Evolutionary conservation across 768 basidiomycete genomes (phyloP), one percentile per base, ranked within the genome.

Genomic region (Serpula lacrymans): DNA sequence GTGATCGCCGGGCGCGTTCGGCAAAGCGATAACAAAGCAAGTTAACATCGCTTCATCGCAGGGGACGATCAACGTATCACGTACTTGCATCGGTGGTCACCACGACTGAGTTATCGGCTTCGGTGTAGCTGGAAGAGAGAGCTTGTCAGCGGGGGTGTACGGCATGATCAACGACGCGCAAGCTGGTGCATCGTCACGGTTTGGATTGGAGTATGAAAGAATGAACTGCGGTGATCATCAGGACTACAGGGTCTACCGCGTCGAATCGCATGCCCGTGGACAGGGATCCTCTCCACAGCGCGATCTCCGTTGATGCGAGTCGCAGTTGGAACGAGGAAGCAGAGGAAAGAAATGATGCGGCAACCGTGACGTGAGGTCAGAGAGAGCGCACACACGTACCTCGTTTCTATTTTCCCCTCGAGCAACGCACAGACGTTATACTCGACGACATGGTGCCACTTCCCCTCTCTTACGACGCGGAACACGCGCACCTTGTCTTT

Each of bases 61-160:
- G 23, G 14, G 8, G 12, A 13, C 28, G 10, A 10, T 10, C 10
- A 10, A 29, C n/a, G 37, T 4, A 12, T 34, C 25, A 69, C 84
- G 53, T 52, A 90, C 89, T 83, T 1, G 89, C 88, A 64, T 98
- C 94, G 1, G 93, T 98, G 2, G 94, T 84, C 2, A 98, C 90
- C 8, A 96, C 74, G 8, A 84, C 79, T 3, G 75, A 75, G 64
- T 98, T 98, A 56, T 97, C 90, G 1, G 88, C 90, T 49, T 89
- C 50, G 3, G 89, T 95, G 62, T 87, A 97, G 52, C 89, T 89
- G 26, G 17, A 32, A 32, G 9, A 39, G 28, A 8, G 29, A 37
- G 31, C 35, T 34, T 22, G 22, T 6, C 24, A 18, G 5, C 14
- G 10, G 13, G 18, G 11, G 20, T 6, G 7, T 12, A 24, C 3